phyloP scores from a whole-genome alignment of 2,329 filamentous ascomycete species.

The Lizonia empirigonia region DNA sequence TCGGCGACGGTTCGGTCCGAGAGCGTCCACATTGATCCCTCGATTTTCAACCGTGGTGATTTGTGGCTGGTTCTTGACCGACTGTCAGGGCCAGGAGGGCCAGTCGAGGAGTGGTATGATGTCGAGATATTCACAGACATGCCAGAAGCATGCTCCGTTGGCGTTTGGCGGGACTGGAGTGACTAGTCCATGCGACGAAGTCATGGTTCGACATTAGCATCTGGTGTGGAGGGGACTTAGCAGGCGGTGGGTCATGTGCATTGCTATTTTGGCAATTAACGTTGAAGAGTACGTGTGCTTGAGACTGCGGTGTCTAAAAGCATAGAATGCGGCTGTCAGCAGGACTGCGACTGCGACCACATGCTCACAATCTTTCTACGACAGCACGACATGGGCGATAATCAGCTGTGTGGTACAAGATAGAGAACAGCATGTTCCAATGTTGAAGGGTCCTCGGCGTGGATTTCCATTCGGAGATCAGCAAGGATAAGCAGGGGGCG shows the following conservation, averaged over 20 bases:
- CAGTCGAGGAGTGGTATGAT: slow-evolving; percentile 57
- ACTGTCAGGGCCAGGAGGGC: slow-evolving; percentile 63
- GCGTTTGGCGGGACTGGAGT: slow-evolving; percentile 54
- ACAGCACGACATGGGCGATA: neutral
- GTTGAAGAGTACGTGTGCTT: neutral
- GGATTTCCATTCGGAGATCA: slow-evolving; percentile 15
- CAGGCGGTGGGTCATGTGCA: slow-evolving; percentile 17
- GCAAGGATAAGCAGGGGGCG: slow-evolving; percentile 24
- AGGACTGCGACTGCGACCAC: slow-evolving; percentile 3
- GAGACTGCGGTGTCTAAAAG: neutral
- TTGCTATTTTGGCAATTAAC: neutral
- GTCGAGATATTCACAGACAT: slow-evolving; percentile 56
- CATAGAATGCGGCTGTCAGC: neutral
- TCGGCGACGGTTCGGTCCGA: slow-evolving; percentile 68
- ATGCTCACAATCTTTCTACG: neutral
- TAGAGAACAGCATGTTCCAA: slow-evolving; percentile 4
- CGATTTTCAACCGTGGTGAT: slow-evolving; percentile 59
- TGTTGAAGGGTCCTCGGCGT: slow-evolving; percentile 5
- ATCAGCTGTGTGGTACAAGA: slow-evolving; percentile 7
- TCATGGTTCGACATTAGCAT: slow-evolving; percentile 18
- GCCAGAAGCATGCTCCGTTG: slow-evolving; percentile 51
- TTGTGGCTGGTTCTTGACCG: slow-evolving; percentile 84
- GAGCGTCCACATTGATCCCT: slow-evolving; percentile 76
- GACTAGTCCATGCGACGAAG: slow-evolving; percentile 29
- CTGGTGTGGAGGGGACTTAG: slow-evolving; percentile 10